Base-by-base conservation (phyloP, 164 flowering plant species). In the Vitis riparia region DNA sequence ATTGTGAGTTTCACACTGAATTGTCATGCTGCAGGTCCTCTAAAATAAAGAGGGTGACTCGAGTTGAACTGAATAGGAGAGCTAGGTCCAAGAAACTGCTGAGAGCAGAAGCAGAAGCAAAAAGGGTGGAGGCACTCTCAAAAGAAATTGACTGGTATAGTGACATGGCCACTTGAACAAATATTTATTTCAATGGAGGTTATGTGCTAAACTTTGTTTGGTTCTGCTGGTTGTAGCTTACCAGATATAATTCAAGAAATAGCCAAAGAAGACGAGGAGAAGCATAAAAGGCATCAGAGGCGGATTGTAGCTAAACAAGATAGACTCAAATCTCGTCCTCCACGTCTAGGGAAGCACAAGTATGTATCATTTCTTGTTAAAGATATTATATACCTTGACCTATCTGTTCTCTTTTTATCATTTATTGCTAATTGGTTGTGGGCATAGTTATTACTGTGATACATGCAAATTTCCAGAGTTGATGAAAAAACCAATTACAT, bases 341-440 rank as follows among this genome's bases (percentile, higher is more conserved):
- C 99, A 9, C 97, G 99, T 68, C 66, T 95, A 75, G 99, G 99
- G 55, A 95, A 83, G 75, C 84, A 87, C 85, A 93, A 91, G 99
- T 95, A 89, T 62, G 85, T 48, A 57, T 1, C 27, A 23, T 23
- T 23, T 16, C 29, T 52, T 58, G 23, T 15, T 3, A 47, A 23
- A 23, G 63, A 19, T 59, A 23, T 59, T 1, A 23, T 11, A 11
- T 44, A 37, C 8, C 23, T 62, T 11, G 47, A 4, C n/a, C 61
- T 19, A 29, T 10, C 4, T 58, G 19, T 6, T 19, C 29, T n/a
- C 11, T 12, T 58, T 19, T 15, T 55, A 15, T 23, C 27, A 29
- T 60, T 32, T 12, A 60, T 5, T 60, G 48, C 11, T 60, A 32
- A 13, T 60, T 60, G 8, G 32, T 32, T 15, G 14, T 8, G 49